These are phyloP conservation scores for Juglanconis juglandina DNA, from an alignment of 2,329 filamentous ascomycete genomes.

Conservation along the genomic window DNA sequence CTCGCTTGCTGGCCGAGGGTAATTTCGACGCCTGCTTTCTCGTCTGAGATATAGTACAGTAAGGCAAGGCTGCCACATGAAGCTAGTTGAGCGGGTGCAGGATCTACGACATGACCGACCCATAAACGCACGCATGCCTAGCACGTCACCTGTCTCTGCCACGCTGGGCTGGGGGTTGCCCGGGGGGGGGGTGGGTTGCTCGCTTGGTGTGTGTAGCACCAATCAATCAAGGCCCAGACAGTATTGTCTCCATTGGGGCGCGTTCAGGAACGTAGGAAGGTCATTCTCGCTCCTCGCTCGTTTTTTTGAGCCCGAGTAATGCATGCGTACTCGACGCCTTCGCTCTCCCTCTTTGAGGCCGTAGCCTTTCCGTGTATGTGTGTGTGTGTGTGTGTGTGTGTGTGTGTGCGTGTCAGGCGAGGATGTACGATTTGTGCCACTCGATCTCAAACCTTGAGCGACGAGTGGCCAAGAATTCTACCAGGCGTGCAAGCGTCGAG, in stretches of 20 bases:
- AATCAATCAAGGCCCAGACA: no score
- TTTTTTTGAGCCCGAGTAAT: no score
- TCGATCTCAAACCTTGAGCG: constrained; percentile 23
- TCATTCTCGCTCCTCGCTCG: no score
- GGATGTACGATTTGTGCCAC: constrained; percentile 22
- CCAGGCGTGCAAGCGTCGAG: not conserved
- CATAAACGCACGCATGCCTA: not conserved
- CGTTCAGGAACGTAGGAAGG: no score
- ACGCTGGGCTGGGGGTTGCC: not conserved
- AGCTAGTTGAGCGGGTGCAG: not conserved
- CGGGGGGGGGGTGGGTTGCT: no score
- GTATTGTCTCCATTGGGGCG: no score
- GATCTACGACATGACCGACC: not conserved
- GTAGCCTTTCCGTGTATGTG: not conserved
- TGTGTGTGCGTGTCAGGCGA: not conserved
- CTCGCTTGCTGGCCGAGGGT: not conserved
- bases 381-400: not conserved
- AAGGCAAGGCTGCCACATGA: not conserved
- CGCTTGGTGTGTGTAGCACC: not conserved
- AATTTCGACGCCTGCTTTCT: not conserved
- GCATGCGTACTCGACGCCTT: not conserved
- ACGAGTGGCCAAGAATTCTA: constrained; percentile 3
- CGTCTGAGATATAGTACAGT: constrained; percentile 8
- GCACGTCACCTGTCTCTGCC: not conserved
- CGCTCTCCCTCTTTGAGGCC: not conserved